phyloP scores from a whole-genome alignment of 495 filamentous ascomycete genomes.

The Talaromyces thailandensis region DNA sequence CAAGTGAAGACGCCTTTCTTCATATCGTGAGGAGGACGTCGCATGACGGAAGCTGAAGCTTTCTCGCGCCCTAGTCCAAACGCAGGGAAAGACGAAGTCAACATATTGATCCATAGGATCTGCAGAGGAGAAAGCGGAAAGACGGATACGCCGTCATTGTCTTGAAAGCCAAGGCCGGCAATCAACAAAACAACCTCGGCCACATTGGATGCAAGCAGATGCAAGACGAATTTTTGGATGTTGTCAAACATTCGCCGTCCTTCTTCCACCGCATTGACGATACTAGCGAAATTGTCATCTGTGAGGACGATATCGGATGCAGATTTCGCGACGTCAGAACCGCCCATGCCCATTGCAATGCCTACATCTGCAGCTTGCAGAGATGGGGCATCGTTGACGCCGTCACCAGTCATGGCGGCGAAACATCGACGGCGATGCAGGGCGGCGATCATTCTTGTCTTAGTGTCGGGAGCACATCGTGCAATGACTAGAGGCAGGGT shows the following conservation, averaged over 20 bases:
- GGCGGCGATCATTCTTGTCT: constrained; percentile 63
- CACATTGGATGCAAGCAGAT: constrained; percentile 64
- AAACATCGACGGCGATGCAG: constrained; percentile 57
- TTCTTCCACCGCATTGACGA: constrained; percentile 64
- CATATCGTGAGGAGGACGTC: constrained; percentile 59
- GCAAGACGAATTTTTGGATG: constrained; percentile 75
- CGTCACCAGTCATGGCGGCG: constrained; percentile 70
- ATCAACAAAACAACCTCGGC: constrained; percentile 65
- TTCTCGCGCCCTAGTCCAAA: constrained; percentile 67
- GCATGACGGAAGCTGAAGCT: constrained; percentile 59
- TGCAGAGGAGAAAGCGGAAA: constrained; percentile 69
- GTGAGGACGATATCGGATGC: constrained; percentile 82
- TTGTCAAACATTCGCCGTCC: constrained; percentile 70
- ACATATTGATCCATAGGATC: constrained; percentile 72
- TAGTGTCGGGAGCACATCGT: constrained; percentile 59
- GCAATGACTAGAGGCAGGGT: constrained; percentile 60
- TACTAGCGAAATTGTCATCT: constrained; percentile 79
- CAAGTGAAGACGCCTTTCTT: constrained; percentile 61
- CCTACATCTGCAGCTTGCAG: constrained; percentile 72
- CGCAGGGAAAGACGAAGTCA: constrained; percentile 67
- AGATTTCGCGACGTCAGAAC: constrained; percentile 85
- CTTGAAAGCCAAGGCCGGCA: constrained; percentile 64
- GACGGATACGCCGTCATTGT: constrained; percentile 51
- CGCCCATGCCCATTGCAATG: constrained; percentile 76
- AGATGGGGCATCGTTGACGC: constrained; percentile 79